Evolutionary conservation across 805 yeast species (phyloP), one percentile per base, ranked within the genome.

Genomic region (Naumovozyma dairenensis): DNA sequence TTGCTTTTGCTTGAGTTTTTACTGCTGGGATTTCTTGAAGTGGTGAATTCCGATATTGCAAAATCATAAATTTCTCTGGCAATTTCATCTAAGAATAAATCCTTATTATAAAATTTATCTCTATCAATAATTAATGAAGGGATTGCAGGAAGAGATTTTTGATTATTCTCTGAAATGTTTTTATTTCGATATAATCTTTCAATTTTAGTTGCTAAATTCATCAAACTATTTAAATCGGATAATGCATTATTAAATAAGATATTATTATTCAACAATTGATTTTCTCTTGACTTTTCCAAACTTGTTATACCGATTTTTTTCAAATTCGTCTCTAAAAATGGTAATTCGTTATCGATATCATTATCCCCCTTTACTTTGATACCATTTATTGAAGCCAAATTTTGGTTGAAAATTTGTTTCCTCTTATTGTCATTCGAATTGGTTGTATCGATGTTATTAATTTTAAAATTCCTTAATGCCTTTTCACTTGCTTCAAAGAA

Each of bases 51-150:
- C 44, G 48, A 59, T 51, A 39, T 61, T 49, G 40, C 60, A 53
- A 74, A 86, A 45, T 82, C 94, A 26, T 84, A 77, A 3, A 89
- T 51, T 48, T 84, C 87, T 34, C 94, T 67, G 0, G 96, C 72
- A 13, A 85, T 60, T 47, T 85, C 95, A 38, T 74, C 73, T 19
- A 70, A 58, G 39, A 69, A 72, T n/a, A 67, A 45, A 15, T 55
- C 50, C 34, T 55, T 59, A 40, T 62, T 64, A 17, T 47, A 36
- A 55, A 65, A 46, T 44, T 60, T 40, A 27, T 49, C 51, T 31
- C 64, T 47, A 17, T 60, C 64, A 9, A 59, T 49, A 4, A 54
- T 52, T 5, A 60, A 38, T 4, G 41, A 28, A 4, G 54, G 49
- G 21, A 22, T 40, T 46, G 35, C 21, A 37, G 13, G 8, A 7